Percentiles rank a stretch among this genome's conserved stretches.
Evolutionary conservation across 441 rosid genomes (phyloP).

Genomic region (Omphalea diandra): DNA sequence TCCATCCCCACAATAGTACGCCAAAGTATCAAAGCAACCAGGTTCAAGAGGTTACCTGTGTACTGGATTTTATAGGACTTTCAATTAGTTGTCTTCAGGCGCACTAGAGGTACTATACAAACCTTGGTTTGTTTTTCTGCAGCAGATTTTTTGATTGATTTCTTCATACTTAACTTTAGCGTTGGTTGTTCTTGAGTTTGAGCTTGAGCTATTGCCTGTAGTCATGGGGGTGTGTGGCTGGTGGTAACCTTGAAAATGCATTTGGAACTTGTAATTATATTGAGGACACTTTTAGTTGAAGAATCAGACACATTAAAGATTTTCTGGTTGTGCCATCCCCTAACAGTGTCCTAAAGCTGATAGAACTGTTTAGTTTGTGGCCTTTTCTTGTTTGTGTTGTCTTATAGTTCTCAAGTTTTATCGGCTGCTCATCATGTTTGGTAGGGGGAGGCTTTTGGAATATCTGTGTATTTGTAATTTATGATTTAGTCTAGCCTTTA

Average conservation of each 20-base stretch:
- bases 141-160: conserved; percentile 13
- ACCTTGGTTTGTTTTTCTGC: conserved; percentile 33
- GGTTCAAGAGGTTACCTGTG: conserved; percentile 69
- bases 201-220: neutral
- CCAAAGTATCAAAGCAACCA: conserved; percentile 74
- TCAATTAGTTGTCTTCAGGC: conserved; percentile 56
- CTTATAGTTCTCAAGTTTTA: neutral
- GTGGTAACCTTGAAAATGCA: neutral
- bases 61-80: conserved; percentile 51
- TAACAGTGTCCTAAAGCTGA: neutral
- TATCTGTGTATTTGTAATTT: neutral
- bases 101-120: conserved; percentile 57
- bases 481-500: neutral
- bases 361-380: neutral
- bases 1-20: neutral
- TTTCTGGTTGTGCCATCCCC: neutral
- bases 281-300: neutral
- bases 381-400: too few species aligned
- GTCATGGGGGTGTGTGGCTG: neutral
- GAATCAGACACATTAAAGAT: neutral
- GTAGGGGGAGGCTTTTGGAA: neutral
- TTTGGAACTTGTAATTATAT: neutral
- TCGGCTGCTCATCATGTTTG: neutral
- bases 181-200: neutral
- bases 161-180: neutral